These are phyloP conservation scores for Euphorbia lathyris DNA, from an alignment of 345 rosid genomes.

Conservation along the genomic window DNA sequence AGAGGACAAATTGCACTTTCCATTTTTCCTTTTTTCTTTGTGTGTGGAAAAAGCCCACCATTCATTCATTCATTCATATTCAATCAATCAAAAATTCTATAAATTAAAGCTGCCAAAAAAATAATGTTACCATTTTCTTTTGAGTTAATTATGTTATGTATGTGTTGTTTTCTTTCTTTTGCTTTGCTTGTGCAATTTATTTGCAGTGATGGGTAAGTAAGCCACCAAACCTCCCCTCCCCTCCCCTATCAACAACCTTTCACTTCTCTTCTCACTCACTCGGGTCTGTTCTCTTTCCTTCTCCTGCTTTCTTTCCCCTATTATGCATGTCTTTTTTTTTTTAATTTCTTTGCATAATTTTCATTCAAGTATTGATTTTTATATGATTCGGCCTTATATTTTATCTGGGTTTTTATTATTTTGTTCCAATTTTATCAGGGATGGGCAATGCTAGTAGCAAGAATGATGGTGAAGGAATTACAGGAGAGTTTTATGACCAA, in stretches of 20 bases:
- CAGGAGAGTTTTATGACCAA: conserved; percentile 31
- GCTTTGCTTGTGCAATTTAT: conserved; percentile 28
- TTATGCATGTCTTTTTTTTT: neutral
- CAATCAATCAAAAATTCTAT: conserved; percentile 12
- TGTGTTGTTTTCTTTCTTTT: conserved; percentile 21
- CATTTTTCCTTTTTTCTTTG: neutral
- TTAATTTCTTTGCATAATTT: neutral
- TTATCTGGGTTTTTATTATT: conserved; percentile 21
- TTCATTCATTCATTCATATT: conserved; percentile 13
- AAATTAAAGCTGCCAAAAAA: conserved; percentile 22
- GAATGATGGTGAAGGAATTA: conserved; percentile 42
- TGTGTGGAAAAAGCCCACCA: neutral
- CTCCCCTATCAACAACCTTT: conserved; percentile 6
- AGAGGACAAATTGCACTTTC: conserved; percentile 38
- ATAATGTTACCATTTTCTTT: conserved; percentile 23
- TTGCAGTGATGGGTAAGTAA: conserved; percentile 41
- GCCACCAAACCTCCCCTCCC: conserved; percentile 16
- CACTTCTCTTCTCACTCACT: conserved; percentile 1
- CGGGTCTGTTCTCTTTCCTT: conserved; percentile 10
- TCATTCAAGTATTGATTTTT: conserved; percentile 1
- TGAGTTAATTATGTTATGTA: conserved; percentile 16
- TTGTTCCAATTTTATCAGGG: conserved; percentile 25
- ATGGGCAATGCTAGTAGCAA: conserved; percentile 70
- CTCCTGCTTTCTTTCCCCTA: conserved; percentile 1
- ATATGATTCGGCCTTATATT: conserved; percentile 13